phyloP scores from a whole-genome alignment of 108 stramenopile species.

The Skeletonema menzelii region DNA sequence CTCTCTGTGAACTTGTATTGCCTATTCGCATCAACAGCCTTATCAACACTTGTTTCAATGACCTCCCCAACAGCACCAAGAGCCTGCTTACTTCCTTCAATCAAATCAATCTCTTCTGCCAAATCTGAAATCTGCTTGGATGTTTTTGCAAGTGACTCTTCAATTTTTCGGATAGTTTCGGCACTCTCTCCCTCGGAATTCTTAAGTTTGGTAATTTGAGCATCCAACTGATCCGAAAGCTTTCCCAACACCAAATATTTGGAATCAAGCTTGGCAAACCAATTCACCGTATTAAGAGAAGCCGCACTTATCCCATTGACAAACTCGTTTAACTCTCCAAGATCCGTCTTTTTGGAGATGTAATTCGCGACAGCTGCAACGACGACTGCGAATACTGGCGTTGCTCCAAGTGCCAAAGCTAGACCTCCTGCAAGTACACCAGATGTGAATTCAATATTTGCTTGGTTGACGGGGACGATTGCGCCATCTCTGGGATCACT shows the following conservation, averaged over 20 bases:
- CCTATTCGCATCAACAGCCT: conserved; percentile 46
- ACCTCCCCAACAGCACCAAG: conserved; percentile 50
- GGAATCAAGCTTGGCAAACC: conserved; percentile 45
- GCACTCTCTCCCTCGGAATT: conserved; percentile 35
- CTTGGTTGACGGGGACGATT: conserved; percentile 49
- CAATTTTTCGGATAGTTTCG: conserved; percentile 37
- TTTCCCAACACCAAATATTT: conserved; percentile 45
- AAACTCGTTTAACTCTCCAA: conserved; percentile 46
- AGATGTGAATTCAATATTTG: conserved; percentile 48
- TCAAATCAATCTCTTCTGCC: conserved; percentile 44
- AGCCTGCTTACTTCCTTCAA: conserved; percentile 50
- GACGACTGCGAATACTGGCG: conserved; percentile 34
- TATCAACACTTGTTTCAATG: conserved; percentile 48
- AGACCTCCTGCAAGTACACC: conserved; percentile 38
- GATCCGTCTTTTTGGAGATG: conserved; percentile 46
- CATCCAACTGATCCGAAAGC: conserved; percentile 30
- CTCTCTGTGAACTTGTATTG: conserved; percentile 53
- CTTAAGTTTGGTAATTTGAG: conserved; percentile 31
- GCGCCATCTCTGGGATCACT: conserved; percentile 10
- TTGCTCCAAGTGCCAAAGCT: conserved; percentile 31
- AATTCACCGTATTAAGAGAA: conserved; percentile 42
- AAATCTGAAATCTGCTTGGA: conserved; percentile 33
- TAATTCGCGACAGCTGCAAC: conserved; percentile 49
- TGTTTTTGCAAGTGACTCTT: conserved; percentile 31
- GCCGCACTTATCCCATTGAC: conserved; percentile 40